phyloP scores from a whole-genome alignment of 805 yeast species.

The Hyphopichia homilentoma region DNA sequence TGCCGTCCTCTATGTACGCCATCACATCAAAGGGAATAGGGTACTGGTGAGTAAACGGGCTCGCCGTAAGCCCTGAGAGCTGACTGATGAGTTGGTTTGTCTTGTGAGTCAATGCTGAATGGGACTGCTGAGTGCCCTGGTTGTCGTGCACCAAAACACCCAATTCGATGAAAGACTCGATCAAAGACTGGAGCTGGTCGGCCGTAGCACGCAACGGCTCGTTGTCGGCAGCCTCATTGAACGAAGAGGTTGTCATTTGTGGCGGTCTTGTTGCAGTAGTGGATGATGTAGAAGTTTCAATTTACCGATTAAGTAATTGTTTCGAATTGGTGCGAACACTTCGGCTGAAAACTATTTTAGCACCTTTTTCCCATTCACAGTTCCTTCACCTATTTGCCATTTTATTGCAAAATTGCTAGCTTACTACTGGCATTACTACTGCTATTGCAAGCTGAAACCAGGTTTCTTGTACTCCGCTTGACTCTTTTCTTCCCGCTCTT shows the following conservation, averaged over 20 bases:
- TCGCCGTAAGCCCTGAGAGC: constrained; percentile 29
- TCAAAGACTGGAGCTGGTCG: constrained; percentile 27
- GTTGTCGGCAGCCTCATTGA: constrained; percentile 18
- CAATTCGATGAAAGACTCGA: constrained; percentile 79
- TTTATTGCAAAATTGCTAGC: no score
- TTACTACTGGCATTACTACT: no score
- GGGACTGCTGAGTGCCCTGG: constrained; percentile 82
- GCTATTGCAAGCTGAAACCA: no score
- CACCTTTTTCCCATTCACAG: no score
- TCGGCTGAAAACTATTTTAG: no score
- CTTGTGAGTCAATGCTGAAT: constrained; percentile 39
- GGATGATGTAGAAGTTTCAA: no score
- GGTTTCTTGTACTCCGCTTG: no score
- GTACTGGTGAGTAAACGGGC: constrained; percentile 30
- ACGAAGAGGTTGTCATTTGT: constrained; percentile 30
- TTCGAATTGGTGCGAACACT: no score
- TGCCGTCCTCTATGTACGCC: constrained; percentile 89
- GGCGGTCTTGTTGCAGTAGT: not conserved
- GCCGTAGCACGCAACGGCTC: constrained; percentile 28
- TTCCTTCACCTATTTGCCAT: no score
- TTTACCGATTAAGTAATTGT: no score
- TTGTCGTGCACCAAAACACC: constrained; percentile 93
- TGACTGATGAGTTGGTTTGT: constrained; percentile 41
- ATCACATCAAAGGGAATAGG: constrained; percentile 81
- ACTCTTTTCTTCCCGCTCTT: no score